A percentile compares a stretch with the other conserved stretches of the same genome.
Evolutionary conservation across 2,329 filamentous ascomycete species (phyloP).

Genomic region (Atkinsonella hypoxylon): DNA sequence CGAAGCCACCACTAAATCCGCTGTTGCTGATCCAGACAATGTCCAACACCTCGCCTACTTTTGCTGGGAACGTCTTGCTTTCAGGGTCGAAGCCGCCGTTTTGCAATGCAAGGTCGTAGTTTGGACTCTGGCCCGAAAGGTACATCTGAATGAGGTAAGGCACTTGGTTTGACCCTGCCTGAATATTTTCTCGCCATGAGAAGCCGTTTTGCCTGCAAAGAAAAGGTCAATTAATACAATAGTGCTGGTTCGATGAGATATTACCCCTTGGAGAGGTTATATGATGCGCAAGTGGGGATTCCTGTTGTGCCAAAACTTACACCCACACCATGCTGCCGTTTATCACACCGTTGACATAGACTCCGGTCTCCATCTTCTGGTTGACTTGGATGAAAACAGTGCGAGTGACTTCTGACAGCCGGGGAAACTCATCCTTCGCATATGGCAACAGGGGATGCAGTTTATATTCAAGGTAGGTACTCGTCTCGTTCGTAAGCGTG

Average conservation of each 20-base stretch:
- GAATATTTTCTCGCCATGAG: neutral
- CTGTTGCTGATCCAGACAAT: conserved; percentile 35
- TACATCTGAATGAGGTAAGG: conserved; percentile 44
- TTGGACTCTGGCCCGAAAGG: conserved; percentile 33
- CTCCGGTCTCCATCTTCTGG: conserved; percentile 24
- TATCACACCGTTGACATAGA: conserved; percentile 14
- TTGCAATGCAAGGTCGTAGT: conserved; percentile 35
- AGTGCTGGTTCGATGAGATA: too few species aligned
- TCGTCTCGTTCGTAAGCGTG: conserved; percentile 20
- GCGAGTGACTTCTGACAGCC: conserved; percentile 35
- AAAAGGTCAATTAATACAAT: neutral
- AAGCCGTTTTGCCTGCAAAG: neutral
- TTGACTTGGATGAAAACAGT: conserved; percentile 34
- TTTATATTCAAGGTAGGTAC: conserved; percentile 33
- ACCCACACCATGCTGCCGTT: conserved; percentile 24
- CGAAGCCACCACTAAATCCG: conserved; percentile 17
- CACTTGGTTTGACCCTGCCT: neutral
- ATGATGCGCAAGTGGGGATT: too few species aligned
- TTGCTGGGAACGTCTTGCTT: conserved; percentile 36
- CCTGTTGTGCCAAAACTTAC: conserved; percentile 13
- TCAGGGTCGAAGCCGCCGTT: conserved; percentile 43
- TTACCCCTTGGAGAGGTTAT: too few species aligned
- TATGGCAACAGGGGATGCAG: conserved; percentile 22
- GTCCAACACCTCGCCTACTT: conserved; percentile 42
- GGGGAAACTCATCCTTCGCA: conserved; percentile 20